Percentiles rank a stretch among this genome's conserved stretches.
phyloP scores from a whole-genome alignment of 192 early-diverging fungal genomes.

The Obelidium mucronatum region DNA sequence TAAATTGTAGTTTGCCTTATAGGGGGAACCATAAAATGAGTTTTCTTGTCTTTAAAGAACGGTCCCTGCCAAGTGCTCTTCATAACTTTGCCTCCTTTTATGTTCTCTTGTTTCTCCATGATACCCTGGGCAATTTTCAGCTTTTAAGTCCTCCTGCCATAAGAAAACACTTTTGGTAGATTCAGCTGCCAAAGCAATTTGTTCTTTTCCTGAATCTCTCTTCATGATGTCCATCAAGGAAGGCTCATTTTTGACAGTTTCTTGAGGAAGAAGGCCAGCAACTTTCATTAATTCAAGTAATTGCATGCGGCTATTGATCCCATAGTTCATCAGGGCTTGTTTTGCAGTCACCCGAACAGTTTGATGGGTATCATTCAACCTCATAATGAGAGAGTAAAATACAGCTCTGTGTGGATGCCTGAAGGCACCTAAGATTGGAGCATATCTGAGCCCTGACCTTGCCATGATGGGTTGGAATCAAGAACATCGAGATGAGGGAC shows the following conservation, averaged over 20 bases:
- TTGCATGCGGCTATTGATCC: slow-evolving; percentile 39
- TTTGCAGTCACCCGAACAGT: slow-evolving; percentile 44
- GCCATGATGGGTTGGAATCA: slow-evolving; percentile 42
- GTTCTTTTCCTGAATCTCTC: slow-evolving; percentile 16
- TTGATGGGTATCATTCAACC: slow-evolving; percentile 43
- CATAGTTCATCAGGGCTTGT: slow-evolving; percentile 40
- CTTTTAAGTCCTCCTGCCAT: slow-evolving; percentile 5
- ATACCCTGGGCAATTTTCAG: slow-evolving; percentile 5
- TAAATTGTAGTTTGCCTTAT: background rate
- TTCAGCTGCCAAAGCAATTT: slow-evolving; percentile 26
- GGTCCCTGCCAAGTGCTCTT: slow-evolving; percentile 55
- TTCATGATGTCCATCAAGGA: slow-evolving; percentile 9
- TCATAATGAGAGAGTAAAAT: slow-evolving; percentile 33
- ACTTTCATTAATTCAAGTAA: slow-evolving; percentile 42
- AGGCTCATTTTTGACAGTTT: background rate
- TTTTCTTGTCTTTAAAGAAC: slow-evolving; percentile 49
- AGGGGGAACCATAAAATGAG: background rate
- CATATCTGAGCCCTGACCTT: slow-evolving; percentile 47
- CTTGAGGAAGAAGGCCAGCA: slow-evolving; percentile 37
- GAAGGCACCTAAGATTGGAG: slow-evolving; percentile 43
- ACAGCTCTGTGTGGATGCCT: slow-evolving; percentile 34
- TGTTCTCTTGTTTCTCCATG: background rate
- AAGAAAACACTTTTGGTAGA: slow-evolving; percentile 1
- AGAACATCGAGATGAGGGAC: slow-evolving; percentile 47
- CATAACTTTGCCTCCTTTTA: slow-evolving; percentile 48